Evolutionary conservation across 2,329 filamentous ascomycete genomes (phyloP), one percentile per base, ranked within the genome.

Genomic region (Diplodia corticola): DNA sequence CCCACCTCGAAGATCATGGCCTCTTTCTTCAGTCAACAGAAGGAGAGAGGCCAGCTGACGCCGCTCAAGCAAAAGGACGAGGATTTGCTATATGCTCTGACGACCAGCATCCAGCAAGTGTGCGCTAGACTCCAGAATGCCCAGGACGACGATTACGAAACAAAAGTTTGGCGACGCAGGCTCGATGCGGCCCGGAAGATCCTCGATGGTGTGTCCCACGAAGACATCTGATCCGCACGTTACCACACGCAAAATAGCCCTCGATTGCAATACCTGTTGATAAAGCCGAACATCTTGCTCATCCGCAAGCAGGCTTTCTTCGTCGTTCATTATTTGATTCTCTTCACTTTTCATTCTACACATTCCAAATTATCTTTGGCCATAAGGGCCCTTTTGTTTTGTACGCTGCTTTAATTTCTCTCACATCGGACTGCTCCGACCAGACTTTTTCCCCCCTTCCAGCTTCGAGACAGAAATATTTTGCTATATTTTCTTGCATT

Each of bases 101-200:
- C 87, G 5, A 84, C 87, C 50, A 81, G 82, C 64, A 77, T 89
- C 40, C 79, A 86, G 67, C 78, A 82, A 67, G 83, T 86, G 5
- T 85, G 84, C 64, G 75, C 77, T 44, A 79, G 81, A 66, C 73
- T 87, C 67, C 84, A 86, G 72, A 74, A 74, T 68, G 78, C 74
- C 59, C 49, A 54, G 35, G 64, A 66, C 20, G 65, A 84, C 83
- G 73, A 76, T 44, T 78, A 86, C 68, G 86, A 91, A 70, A 85
- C 84, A 59, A 83, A 88, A 64, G 82, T 89, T 67, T 88, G 91
- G 76, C 83, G 92, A 67, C 82, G 90, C 69, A 84, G 90, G 70
- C 83, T 97, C 60, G 91, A 96, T 70, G 86, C 88, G 63, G 93
- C 92, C 5, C 87, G 88, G 67, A 84, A 86, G 63, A 85, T 91